These are phyloP conservation scores for Penstemon newberryi DNA, from an alignment of 257 asterid genomes.

Conservation along the genomic window DNA sequence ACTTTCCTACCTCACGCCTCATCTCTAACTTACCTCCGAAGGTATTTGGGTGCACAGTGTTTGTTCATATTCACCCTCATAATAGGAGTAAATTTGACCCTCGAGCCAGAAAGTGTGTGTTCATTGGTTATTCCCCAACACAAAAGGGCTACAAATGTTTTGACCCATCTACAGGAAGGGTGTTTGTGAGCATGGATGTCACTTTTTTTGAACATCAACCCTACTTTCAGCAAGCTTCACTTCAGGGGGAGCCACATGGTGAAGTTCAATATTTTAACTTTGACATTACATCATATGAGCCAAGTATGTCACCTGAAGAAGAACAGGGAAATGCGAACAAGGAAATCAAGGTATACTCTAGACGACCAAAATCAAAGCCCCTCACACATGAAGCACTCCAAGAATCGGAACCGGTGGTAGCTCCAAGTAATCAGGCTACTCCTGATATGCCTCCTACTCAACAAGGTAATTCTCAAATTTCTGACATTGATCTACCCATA, in stretches of 20 bases:
- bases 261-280: not conserved
- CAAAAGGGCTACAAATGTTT: constrained; percentile 9
- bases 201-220: not conserved
- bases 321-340: too few relatives aligned
- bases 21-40: not conserved
- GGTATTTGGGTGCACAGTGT: not conserved
- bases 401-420: too few relatives aligned
- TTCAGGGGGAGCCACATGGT: not conserved
- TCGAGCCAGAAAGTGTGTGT: not conserved
- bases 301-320: too few relatives aligned
- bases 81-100: not conserved
- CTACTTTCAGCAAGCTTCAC: not conserved
- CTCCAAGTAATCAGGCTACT: not conserved
- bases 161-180: not conserved
- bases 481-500: too few relatives aligned
- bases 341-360: too few relatives aligned
- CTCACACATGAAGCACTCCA: too few relatives aligned
- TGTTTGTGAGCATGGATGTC: not conserved
- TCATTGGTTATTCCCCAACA: not conserved
- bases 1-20: not conserved
- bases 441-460: not conserved
- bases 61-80: not conserved
- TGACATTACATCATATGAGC: too few relatives aligned
- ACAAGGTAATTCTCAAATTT: too few relatives aligned
- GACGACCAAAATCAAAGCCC: too few relatives aligned